Evolutionary conservation across 2,329 filamentous ascomycete species (phyloP), one percentile per base, ranked within the genome.

Genomic region (Phialocephala subalpina): DNA sequence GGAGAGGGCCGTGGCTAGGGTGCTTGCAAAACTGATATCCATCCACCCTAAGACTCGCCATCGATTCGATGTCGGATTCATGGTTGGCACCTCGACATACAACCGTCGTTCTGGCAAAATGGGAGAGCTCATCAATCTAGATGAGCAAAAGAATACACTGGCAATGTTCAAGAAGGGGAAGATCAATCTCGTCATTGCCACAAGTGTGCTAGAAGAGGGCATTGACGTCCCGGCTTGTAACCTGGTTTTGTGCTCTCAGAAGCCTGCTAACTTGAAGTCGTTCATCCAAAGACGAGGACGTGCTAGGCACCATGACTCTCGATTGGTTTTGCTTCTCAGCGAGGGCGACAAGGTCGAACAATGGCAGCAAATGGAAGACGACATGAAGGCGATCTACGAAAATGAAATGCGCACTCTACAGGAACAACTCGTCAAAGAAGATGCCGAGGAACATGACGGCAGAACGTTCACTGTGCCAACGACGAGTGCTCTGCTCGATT

Each of bases 321-420:
- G 88, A 1, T 57, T 76, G 22, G 62, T 76, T 65, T 79, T 90
- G 22, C 77, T 91, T 3, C 79, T 91, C 52, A 85, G 71, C 18
- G 73, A 79, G 3, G 71, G 77, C 38, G 73, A 81, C 29, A 69
- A 76, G 2, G 69, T 82, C 1, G 70, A 76, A 2, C 82, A 85
- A 29, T 97, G 92, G 91, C 80, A 87, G 29, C 73, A 76, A 0
- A 81, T 96, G 18, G 95, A 97, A 74, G 76, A 82, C 2, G 81
- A 87, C n/a, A 94, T 97, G 90, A 91, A 80, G 58, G 62, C 65
- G 25, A 66, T 74, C 20, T 77, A 77, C 62, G 76, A 81, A 40
- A 78, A 77, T 40, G 74, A 77, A 16, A 73, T 73, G 71, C 68
- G 75, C 6, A 53, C 57, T 14, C 58, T 76, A 2, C 62, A 72